Evolutionary conservation across 805 yeast genomes (phyloP).

Genomic region (Teunomyces lycoperdinae): DNA sequence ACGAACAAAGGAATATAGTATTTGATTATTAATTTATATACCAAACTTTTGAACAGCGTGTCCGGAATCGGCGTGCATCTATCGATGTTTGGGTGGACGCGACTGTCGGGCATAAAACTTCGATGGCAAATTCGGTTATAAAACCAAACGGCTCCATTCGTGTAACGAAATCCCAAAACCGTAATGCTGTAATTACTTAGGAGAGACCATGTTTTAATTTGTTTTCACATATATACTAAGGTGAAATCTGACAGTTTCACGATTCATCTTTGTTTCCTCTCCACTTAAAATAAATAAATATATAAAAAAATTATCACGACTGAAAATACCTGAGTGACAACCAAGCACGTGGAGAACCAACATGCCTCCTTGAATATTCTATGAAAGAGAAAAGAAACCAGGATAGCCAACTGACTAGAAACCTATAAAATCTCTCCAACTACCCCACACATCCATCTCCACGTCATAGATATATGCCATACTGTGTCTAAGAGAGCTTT

Average conservation of each 20-base stretch:
- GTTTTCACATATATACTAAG: too few species aligned
- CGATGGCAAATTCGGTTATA: not conserved
- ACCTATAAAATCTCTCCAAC: constrained; percentile 46
- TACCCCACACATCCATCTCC: constrained; percentile 50
- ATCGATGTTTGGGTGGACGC: not conserved
- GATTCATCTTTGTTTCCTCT: too few species aligned
- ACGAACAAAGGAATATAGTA: too few species aligned
- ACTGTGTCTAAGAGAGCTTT: constrained; percentile 60
- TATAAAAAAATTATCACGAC: not conserved
- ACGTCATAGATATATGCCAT: constrained; percentile 70
- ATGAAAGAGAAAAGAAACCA: not conserved
- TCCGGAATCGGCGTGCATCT: not conserved
- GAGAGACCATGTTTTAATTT: too few species aligned
- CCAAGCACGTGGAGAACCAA: not conserved
- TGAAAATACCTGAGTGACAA: too few species aligned
- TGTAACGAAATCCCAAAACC: not conserved
- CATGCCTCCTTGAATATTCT: not conserved
- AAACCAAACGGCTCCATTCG: not conserved
- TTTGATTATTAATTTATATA: not conserved
- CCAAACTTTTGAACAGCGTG: constrained; percentile 1
- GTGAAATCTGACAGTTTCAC: too few species aligned
- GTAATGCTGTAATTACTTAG: too few species aligned
- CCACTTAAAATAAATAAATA: too few species aligned
- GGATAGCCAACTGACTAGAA: not conserved
- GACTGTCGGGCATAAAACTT: not conserved